Conservation (phyloP, 768 basidiomycete genomes). For the Collybia nuda region DNA sequence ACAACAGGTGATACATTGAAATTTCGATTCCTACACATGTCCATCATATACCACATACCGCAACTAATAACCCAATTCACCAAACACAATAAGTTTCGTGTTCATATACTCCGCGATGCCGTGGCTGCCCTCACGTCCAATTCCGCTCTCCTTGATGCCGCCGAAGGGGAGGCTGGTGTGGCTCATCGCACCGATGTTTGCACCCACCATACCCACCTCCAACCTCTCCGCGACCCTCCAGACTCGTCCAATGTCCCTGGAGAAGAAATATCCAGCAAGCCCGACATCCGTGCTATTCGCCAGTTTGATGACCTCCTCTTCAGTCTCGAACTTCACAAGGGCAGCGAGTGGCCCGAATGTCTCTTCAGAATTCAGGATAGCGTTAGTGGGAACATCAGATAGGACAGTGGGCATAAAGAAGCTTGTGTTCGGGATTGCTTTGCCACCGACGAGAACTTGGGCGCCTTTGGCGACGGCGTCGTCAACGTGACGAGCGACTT, state of each 20-base stretch:
- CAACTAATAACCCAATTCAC: constrained; percentile 45
- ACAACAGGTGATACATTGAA: too few species aligned
- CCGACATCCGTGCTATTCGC: constrained; percentile 87
- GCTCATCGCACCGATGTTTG: constrained; percentile 79
- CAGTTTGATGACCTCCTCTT: constrained; percentile 85
- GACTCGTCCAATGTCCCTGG: constrained; percentile 78
- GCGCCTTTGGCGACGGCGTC: constrained; percentile 88
- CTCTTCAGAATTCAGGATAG: constrained; percentile 77
- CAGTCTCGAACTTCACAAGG: constrained; percentile 87
- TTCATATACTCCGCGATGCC: constrained; percentile 91
- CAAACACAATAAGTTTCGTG: constrained; percentile 78
- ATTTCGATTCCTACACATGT: too few species aligned
- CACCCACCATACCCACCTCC: constrained; percentile 91
- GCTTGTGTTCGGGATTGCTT: constrained; percentile 51
- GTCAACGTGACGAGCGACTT: constrained; percentile 82
- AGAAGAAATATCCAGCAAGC: constrained; percentile 93
- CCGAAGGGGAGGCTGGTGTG: constrained; percentile 86
- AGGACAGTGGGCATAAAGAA: constrained; percentile 92
- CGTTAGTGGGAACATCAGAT: constrained; percentile 71
- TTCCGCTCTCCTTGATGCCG: constrained; percentile 87
- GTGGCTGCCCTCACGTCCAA: constrained; percentile 81
- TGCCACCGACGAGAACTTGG: constrained; percentile 88
- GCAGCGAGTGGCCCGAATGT: constrained; percentile 95
- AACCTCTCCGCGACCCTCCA: constrained; percentile 95
- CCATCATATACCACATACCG: constrained; percentile 1